These are phyloP conservation scores for Pelargonium australe DNA, from an alignment of 441 rosid species.

Conservation along the genomic window DNA sequence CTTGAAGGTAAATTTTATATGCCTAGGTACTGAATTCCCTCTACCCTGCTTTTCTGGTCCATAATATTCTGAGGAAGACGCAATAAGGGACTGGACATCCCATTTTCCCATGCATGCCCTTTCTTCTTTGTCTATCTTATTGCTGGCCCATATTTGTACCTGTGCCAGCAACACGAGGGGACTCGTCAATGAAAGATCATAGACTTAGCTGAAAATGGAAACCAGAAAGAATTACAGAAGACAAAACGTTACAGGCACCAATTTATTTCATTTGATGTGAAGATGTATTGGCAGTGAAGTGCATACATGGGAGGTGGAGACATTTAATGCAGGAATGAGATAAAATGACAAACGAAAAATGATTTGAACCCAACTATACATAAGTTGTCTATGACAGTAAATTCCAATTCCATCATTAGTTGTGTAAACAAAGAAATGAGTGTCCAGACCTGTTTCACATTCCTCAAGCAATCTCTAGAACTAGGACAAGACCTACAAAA, in stretches of 20 bases:
- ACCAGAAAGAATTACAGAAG: background rate
- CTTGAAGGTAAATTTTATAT: conserved; percentile 66
- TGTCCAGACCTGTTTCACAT: background rate
- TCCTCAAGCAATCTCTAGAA: background rate
- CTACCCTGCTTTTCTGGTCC: conserved; percentile 59
- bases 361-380: background rate
- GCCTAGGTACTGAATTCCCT: conserved; percentile 65
- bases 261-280: background rate
- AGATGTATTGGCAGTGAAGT: background rate
- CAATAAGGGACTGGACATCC: conserved; percentile 69
- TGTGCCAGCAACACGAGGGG: conserved; percentile 29
- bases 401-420: background rate
- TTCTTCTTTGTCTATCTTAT: conserved; percentile 70
- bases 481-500: background rate
- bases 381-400: background rate
- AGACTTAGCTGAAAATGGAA: background rate
- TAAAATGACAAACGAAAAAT: background rate
- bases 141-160: conserved; percentile 99
- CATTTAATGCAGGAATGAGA: background rate
- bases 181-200: conserved; percentile 15
- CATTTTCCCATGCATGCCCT: conserved; percentile 86
- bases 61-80: conserved; percentile 59
- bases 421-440: background rate
- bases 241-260: conserved; percentile 8
- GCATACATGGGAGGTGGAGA: background rate